A percentile compares a stretch with the other conserved stretches of the same genome.
Conservation (phyloP, 345 rosid species). For the Citrus mangshanensis region DNA sequence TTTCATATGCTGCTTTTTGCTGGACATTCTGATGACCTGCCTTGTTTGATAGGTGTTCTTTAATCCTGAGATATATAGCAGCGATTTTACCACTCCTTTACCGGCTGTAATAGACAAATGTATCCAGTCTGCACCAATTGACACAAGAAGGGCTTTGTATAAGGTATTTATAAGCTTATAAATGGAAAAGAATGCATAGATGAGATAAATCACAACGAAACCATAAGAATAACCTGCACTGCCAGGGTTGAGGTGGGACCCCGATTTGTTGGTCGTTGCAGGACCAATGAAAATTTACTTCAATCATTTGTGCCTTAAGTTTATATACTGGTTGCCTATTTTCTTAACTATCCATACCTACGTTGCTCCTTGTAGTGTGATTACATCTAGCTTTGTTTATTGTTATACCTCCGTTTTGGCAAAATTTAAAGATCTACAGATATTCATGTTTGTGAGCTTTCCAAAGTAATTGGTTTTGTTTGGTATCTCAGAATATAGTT, state of each 20-base stretch:
- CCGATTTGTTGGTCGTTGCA: neutral
- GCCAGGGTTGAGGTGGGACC: neutral
- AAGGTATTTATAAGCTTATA: constrained; percentile 43
- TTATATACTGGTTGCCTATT: neutral
- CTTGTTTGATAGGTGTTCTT: constrained; percentile 71
- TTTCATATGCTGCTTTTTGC: constrained; percentile 8
- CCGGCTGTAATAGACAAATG: constrained; percentile 92
- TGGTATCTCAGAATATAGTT: constrained; percentile 75
- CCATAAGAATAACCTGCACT: neutral
- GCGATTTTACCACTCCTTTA: constrained; percentile 68
- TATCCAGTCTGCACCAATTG: constrained; percentile 97
- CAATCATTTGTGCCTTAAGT: neutral
- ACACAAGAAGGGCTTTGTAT: constrained; percentile 95
- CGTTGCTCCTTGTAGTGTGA: neutral
- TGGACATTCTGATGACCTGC: constrained; percentile 10
- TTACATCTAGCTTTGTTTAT: neutral
- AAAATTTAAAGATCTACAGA: constrained; percentile 1
- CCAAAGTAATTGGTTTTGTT: constrained; percentile 9
- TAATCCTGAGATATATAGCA: constrained; percentile 88
- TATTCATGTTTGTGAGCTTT: neutral
- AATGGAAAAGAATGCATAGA: constrained; percentile 2
- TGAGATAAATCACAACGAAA: constrained; percentile 2
- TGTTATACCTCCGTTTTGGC: neutral
- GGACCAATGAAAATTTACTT: neutral
- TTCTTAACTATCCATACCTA: neutral